Evolutionary conservation across 148 eudicot genomes (phyloP), one percentile per base, ranked within the genome.

Genomic region (Fagopyrum tataricum): DNA sequence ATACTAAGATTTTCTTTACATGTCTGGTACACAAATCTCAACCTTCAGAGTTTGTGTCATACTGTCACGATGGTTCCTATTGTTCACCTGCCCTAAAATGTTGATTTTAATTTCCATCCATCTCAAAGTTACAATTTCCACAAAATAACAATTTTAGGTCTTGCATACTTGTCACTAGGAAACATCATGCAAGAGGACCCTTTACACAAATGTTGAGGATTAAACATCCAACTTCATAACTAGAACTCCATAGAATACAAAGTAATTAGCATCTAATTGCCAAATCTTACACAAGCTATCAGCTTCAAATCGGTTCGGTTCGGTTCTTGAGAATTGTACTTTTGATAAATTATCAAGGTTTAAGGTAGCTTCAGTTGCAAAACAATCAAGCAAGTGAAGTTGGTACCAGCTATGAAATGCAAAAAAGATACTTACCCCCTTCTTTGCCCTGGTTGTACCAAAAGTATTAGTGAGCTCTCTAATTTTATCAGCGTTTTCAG

Each of bases 371-470:
- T 31, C 37, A 31, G 37, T 31, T 31, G 37, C 37, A 31, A 31
- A 31, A 31, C 37, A 31, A 31, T 31, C 0, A 31, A 31, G 37
- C 37, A 31, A 31, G 37, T 31, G 37, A 31, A 31, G 37, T 31
- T 31, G 37, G 64, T 21, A 20, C 7, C 7, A 58, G 3, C 7
- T 14, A 31, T 31, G 4, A 14, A 14, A 64, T 1, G 13, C 0
- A 69, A 43, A 42, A 2, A 44, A 13, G 18, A 70, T 44, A 75
- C 75, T 40, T 53, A 92, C 98, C 96, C 76, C 39, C 11, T 41
- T 78, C 7, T 56, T 74, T 8, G 82, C 74, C 64, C 7, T 70
- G 68, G 74, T 73, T 7, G 96, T 81, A 70, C 85, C 85, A 78
- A 79, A 90, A 58, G 7, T 51, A 13, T 42, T 31, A 17, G 78